These are phyloP conservation scores for Nematocida ironsii DNA, from an alignment of 371 early-diverging fungal genomes.

Conservation along the genomic window DNA sequence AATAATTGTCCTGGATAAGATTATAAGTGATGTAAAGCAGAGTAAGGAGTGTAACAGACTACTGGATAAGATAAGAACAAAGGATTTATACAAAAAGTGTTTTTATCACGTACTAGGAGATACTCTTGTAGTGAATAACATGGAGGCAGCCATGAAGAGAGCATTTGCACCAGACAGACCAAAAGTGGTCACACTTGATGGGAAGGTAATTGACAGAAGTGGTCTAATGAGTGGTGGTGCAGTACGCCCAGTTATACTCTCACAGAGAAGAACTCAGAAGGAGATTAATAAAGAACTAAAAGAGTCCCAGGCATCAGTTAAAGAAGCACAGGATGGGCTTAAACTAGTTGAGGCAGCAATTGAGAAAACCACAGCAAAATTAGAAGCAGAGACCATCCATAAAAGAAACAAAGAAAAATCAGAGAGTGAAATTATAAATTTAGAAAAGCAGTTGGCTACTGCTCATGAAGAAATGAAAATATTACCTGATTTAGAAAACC, in stretches of 20 bases:
- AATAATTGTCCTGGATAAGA: conserved; percentile 78
- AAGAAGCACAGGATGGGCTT: conserved; percentile 32
- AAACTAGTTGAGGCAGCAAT: conserved; percentile 14
- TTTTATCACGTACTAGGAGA: conserved; percentile 85
- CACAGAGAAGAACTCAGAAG: conserved; percentile 70
- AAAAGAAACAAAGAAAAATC: conserved; percentile 3
- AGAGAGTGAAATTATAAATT: neutral
- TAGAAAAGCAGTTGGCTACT: conserved; percentile 71
- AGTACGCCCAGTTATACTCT: neutral
- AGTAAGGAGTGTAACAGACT: conserved; percentile 72
- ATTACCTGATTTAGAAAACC: conserved; percentile 72
- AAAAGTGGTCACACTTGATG: conserved; percentile 90
- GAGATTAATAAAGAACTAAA: conserved; percentile 71
- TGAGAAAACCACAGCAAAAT: conserved; percentile 7
- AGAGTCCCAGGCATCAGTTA: conserved; percentile 65
- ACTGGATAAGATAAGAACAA: conserved; percentile 81
- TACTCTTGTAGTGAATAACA: conserved; percentile 82
- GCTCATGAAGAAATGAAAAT: conserved; percentile 74
- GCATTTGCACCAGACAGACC: conserved; percentile 77
- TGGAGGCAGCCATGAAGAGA: conserved; percentile 84
- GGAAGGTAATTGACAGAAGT: conserved; percentile 85
- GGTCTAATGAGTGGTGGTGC: conserved; percentile 80
- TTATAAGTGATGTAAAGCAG: conserved; percentile 67
- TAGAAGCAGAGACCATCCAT: neutral
- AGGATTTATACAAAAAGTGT: conserved; percentile 75